Percentiles rank a stretch among this genome's conserved stretches.
Evolutionary conservation across 208 protist species (phyloP).

Genomic region (Crithidia brevicula): DNA sequence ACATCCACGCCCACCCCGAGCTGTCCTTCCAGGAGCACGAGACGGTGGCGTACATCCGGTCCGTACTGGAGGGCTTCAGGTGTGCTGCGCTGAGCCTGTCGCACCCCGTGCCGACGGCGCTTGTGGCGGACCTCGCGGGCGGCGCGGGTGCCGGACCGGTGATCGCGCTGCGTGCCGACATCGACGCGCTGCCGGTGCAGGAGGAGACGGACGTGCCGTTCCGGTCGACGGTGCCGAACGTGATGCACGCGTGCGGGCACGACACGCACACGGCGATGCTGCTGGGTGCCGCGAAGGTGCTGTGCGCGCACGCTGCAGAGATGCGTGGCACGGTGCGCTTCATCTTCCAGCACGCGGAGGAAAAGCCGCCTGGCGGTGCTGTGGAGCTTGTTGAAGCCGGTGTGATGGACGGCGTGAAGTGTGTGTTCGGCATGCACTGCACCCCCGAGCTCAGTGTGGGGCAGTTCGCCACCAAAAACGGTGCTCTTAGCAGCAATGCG

Average conservation of each 20-base stretch:
- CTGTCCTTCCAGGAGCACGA: conserved; percentile 46
- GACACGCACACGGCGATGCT: conserved; percentile 74
- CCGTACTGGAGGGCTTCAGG: conserved; percentile 32
- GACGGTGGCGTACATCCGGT: conserved; percentile 46
- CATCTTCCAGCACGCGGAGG: conserved; percentile 76
- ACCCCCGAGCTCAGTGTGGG: conserved; percentile 31
- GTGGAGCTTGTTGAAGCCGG: conserved; percentile 48
- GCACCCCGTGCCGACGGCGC: conserved; percentile 43
- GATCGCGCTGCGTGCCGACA: conserved; percentile 65
- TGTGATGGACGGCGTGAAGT: conserved; percentile 56
- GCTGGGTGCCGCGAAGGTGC: conserved; percentile 61
- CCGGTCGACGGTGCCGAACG: conserved; percentile 47
- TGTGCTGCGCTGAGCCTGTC: conserved; percentile 36
- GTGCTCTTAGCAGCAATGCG: conserved; percentile 23
- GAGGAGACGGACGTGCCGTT: conserved; percentile 69
- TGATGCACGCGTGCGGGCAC: conserved; percentile 77
- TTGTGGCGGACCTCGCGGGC: conserved; percentile 57
- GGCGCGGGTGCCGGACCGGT: conserved; percentile 49
- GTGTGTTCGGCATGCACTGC: conserved; percentile 56
- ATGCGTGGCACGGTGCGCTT: conserved; percentile 70
- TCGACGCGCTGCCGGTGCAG: conserved; percentile 65
- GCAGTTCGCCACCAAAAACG: conserved; percentile 18
- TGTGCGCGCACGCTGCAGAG: conserved; percentile 47
- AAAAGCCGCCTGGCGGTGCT: conserved; percentile 59
- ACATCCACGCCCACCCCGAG: conserved; percentile 52